phyloP scores from a whole-genome alignment of 768 basidiomycete genomes.

The Piloderma croceum region DNA sequence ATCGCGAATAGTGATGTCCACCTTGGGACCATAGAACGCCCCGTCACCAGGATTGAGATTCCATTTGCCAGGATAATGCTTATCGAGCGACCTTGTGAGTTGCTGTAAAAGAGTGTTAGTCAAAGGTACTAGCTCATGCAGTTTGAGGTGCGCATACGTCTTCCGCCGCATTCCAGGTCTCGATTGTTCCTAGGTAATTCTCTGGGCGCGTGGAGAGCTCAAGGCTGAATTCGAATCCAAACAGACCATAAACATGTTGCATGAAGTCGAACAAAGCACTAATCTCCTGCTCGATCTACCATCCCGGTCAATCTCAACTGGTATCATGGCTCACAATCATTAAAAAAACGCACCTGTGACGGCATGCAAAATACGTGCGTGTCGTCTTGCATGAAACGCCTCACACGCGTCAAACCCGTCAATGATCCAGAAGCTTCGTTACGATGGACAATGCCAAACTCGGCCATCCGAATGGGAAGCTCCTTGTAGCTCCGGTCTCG shows the following conservation, averaged over 20 bases:
- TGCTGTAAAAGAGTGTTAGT: conserved; percentile 43
- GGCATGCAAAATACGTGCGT: conserved; percentile 99
- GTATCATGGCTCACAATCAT: conserved; percentile 1
- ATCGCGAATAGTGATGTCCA: conserved; percentile 94
- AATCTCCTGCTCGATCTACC: conserved; percentile 83
- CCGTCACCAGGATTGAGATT: conserved; percentile 92
- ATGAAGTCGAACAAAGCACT: conserved; percentile 88
- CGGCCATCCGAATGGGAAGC: conserved; percentile 94
- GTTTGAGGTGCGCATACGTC: conserved; percentile 38
- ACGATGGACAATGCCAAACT: conserved; percentile 95
- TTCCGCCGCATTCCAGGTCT: conserved; percentile 90
- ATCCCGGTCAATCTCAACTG: conserved; percentile 4
- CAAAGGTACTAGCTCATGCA: background rate
- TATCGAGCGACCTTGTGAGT: conserved; percentile 79
- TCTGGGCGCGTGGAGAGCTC: conserved; percentile 95
- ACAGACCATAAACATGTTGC: conserved; percentile 86
- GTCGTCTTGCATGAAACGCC: conserved; percentile 96
- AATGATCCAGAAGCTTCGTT: conserved; percentile 96
- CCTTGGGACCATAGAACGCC: conserved; percentile 99
- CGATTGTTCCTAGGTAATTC: conserved; percentile 83
- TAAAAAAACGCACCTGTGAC: conserved; percentile 52
- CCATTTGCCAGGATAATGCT: conserved; percentile 85
- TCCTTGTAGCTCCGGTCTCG: conserved; percentile 93
- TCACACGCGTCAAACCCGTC: conserved; percentile 87
- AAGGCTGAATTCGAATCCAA: conserved; percentile 91